These are phyloP conservation scores for Xylariaceae sp. DNA, from an alignment of 2,329 filamentous ascomycete species.

Conservation along the genomic window DNA sequence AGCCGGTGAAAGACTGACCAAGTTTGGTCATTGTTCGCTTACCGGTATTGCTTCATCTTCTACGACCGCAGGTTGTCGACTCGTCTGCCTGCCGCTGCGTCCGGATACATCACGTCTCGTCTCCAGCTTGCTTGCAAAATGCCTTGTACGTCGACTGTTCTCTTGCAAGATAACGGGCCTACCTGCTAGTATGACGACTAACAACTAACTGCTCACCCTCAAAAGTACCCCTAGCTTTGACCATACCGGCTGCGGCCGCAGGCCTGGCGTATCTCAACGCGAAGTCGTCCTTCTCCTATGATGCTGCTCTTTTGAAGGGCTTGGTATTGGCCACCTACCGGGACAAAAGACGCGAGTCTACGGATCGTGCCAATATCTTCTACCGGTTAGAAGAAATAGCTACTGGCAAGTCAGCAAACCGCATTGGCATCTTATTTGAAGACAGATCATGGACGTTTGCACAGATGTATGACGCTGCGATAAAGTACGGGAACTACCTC, in stretches of 20 bases:
- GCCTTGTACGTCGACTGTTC: conserved; percentile 18
- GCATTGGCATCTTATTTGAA: conserved; percentile 62
- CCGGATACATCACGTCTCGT: not conserved
- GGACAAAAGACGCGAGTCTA: conserved; percentile 46
- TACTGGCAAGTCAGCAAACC: conserved; percentile 45
- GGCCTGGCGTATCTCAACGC: conserved; percentile 76
- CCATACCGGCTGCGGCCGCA: conserved; percentile 60
- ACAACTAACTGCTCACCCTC: not conserved
- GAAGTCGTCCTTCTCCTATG: conserved; percentile 61
- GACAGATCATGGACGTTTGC: conserved; percentile 68
- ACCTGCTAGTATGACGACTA: not conserved
- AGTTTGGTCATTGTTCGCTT: not conserved
- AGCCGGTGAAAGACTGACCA: not conserved
- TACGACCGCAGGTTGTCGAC: not conserved
- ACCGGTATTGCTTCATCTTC: not conserved
- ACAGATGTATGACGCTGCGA: conserved; percentile 65
- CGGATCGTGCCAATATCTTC: conserved; percentile 65
- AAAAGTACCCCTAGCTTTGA: conserved; percentile 51
- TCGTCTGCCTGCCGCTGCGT: not conserved
- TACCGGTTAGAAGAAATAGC: conserved; percentile 70
- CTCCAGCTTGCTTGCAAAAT: conserved; percentile 7
- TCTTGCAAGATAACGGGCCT: not conserved
- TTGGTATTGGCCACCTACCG: conserved; percentile 45
- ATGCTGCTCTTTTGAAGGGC: conserved; percentile 56
- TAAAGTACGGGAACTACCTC: conserved; percentile 74